Conservation (phyloP, 805 yeast genomes). For the Candida parachauliodes region DNA sequence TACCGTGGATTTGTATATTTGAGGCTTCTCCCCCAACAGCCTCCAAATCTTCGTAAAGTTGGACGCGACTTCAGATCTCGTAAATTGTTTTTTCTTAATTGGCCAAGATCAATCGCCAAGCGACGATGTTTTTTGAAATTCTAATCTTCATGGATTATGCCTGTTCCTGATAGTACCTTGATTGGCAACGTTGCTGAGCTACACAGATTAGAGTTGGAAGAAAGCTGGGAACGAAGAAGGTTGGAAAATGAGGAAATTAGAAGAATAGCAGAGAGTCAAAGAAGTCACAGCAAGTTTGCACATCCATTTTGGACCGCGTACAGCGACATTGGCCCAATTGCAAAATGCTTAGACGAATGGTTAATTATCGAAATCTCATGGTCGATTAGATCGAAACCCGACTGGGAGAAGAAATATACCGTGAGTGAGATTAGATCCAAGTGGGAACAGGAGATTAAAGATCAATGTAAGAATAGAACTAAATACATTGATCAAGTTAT, state of each 20-base stretch:
- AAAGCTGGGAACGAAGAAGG: conserved; percentile 3
- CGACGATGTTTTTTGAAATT: no score
- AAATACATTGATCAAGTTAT: conserved; percentile 17
- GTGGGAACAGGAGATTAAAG: conserved; percentile 18
- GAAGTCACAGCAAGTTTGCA: conserved; percentile 12
- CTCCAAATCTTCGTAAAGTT: no score
- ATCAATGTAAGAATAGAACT: conserved; percentile 12
- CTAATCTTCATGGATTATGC: no score
- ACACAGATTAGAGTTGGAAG: neutral
- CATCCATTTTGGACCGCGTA: conserved; percentile 17
- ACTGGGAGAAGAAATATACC: conserved; percentile 18
- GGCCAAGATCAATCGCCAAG: no score
- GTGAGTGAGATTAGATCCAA: conserved; percentile 13
- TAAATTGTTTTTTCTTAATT: no score
- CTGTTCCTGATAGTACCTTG: conserved; percentile 6
- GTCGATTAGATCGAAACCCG: conserved; percentile 15
- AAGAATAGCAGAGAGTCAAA: conserved; percentile 5
- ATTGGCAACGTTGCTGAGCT: neutral
- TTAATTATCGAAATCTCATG: conserved; percentile 14
- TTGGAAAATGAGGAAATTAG: conserved; percentile 2
- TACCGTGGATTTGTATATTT: no score
- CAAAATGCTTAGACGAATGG: conserved; percentile 16
- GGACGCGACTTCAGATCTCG: no score
- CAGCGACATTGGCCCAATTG: conserved; percentile 12
- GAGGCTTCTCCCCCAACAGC: no score